Base-by-base conservation (phyloP, 441 rosid species). In the Adansonia grandidieri region DNA sequence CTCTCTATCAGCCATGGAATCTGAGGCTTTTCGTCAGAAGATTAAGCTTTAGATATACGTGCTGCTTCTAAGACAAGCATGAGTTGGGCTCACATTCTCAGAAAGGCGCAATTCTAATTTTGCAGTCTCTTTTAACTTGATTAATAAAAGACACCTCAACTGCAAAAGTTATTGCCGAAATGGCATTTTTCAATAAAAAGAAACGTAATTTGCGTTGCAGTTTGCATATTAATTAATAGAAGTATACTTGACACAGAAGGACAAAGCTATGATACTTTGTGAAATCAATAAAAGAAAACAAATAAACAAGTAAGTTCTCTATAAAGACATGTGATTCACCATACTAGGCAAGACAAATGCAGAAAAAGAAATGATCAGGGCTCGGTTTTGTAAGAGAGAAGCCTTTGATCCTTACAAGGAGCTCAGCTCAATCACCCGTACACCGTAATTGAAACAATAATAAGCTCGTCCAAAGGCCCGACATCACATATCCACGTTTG, bases 401-500 rank as follows among this genome's bases (percentile, higher is more conserved):
- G 44, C 7, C 47, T 63, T 63, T 2, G 17, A 5, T 37, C 67
- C 47, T 15, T 37, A 15, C 47, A 6, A 64, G 15, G 68, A 63
- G 44, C 45, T 13, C 19, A 28, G 44, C 45, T 14, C 68, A 63
- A 32, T 63, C 68, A 63, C 17, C 42, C 13, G 6, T 14, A 37
- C 20, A 64, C 11, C 22, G 2, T 64, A 24, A 56, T 56, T 17
- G 10, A 56, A 17, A 56, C 9, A 56, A 2, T 9, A 53, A 56
- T 56, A 56, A 56, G 61, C 10, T 17, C 17, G 20, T 42, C 44
- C 24, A 13, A 51, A 54, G 17, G 58, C 45, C 44, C 45, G 51
- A 71, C 37, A 51, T 71, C 58, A 11, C 17, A 51, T 54, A 24
- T 71, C 45, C 74, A 20, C 50, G 40, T 70, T 42, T 20, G 73